Conservation (phyloP, 257 asterid genomes). For the Jacaranda copaia region DNA sequence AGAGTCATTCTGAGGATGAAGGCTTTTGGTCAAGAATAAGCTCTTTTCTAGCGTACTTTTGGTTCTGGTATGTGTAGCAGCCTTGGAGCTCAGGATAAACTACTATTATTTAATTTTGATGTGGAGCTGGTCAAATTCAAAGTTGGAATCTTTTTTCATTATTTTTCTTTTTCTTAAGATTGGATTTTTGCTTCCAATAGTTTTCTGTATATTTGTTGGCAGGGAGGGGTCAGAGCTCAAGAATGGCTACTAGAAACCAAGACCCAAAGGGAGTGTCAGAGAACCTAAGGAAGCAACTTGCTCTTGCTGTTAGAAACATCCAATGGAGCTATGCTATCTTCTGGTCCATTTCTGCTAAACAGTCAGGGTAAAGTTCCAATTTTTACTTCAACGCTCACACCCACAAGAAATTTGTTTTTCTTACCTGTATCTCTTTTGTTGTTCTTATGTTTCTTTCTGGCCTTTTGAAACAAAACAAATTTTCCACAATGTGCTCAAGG, state of each 20-base stretch:
- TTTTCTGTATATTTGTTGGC: constrained; percentile 11
- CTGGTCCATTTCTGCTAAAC: constrained; percentile 74
- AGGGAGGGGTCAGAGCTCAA: constrained; percentile 27
- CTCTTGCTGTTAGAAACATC: constrained; percentile 73
- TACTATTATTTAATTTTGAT: neutral
- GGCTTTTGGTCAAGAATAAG: constrained; percentile 15
- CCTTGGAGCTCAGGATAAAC: neutral
- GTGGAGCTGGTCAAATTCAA: constrained; percentile 5
- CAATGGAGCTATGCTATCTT: constrained; percentile 92
- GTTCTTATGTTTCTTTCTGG: neutral
- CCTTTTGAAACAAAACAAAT: neutral
- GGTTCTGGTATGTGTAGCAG: constrained; percentile 15
- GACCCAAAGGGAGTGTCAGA: constrained; percentile 45
- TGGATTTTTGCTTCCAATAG: neutral
- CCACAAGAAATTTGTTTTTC: neutral
- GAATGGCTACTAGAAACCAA: constrained; percentile 54
- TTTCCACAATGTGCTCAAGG: neutral
- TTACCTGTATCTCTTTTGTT: neutral
- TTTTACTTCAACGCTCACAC: neutral
- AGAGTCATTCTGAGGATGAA: neutral
- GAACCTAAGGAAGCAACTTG: constrained; percentile 70
- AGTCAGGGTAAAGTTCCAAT: constrained; percentile 62
- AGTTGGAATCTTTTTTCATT: constrained; percentile 20
- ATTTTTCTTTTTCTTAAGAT: neutral
- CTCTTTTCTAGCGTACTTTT: constrained; percentile 1